Conservation (phyloP, 2,329 filamentous ascomycete genomes). For the Hirsutella minnesotensis region DNA sequence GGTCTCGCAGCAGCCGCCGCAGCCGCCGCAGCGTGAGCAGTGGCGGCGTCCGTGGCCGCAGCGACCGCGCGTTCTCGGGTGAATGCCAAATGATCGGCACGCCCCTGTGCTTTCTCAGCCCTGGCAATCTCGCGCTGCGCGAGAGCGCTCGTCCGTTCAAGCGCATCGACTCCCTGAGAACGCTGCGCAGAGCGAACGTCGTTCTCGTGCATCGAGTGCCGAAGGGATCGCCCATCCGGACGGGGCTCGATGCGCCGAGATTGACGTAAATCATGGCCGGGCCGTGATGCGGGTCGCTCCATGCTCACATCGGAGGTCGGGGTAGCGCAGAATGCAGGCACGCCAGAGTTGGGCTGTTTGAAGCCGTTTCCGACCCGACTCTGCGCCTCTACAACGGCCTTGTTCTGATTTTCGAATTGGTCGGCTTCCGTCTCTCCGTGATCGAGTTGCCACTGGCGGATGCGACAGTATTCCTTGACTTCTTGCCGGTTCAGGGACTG, state of each 20-base stretch:
- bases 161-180: conserved; percentile 14
- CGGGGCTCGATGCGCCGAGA: conserved; percentile 27
- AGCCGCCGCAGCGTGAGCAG: conserved; percentile 16
- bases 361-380: conserved; percentile 24
- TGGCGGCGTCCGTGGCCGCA: conserved; percentile 19
- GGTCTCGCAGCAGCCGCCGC: conserved; percentile 7
- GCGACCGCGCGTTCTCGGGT: conserved; percentile 25
- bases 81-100: conserved; percentile 35
- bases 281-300: conserved; percentile 5
- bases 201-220: conserved; percentile 14
- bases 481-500: conserved; percentile 37
- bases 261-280: conserved; percentile 28
- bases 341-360: conserved; percentile 10
- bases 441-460: conserved; percentile 47
- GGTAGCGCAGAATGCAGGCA: conserved; percentile 12
- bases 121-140: conserved; percentile 40
- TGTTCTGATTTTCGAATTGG: conserved; percentile 35
- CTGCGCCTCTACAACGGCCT: conserved; percentile 40
- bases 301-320: conserved; percentile 5
- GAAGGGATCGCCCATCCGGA: conserved; percentile 14
- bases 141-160: conserved; percentile 36
- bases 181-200: conserved; percentile 8
- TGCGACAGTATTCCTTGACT: conserved; percentile 51
- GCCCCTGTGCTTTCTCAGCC: conserved; percentile 37
- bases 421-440: conserved; percentile 37